Evolutionary conservation across 164 flowering plant species (phyloP), one percentile per base, ranked within the genome.

Genomic region (Buxus sempervirens): DNA sequence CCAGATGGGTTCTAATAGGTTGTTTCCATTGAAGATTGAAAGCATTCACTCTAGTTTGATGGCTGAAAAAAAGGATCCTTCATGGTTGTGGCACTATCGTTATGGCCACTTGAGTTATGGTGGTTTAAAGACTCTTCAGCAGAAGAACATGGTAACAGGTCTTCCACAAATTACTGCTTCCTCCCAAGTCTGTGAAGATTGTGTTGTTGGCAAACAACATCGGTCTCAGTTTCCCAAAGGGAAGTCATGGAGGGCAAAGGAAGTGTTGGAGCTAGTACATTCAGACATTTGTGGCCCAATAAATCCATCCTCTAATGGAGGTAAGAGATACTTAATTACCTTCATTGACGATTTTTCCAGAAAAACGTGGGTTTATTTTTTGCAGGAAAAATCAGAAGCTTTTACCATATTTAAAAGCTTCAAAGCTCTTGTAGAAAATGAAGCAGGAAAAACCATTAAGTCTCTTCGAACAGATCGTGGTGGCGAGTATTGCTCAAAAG

Each of bases 11-110:
- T 57, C 62, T 23, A 56, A 57, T 23, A 57, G 32, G 18, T 57
- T 66, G 62, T 57, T 57, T 58, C 62, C 70, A 66, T 66, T 66
- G 55, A 66, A 66, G 54, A 66, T 57, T 22, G 22, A 56, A 66
- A 66, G 36, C 24, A 23, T 19, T 13, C 18, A 57, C 41, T 24
- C 62, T 22, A 57, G 70, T 19, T 57, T 66, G 24, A 7, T 28
- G 2, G 41, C 23, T 49, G 67, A 64, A 64, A 36, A 49, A 13
- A 64, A 64, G 51, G 58, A 64, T 51, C 57, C 38, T 25, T 48
- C 21, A 0, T 63, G 66, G 56, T 21, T 63, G 18, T 63, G 66
- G 56, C 54, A 48, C 48, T 63, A 12, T 63, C 21, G 38, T 13
- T 63, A 63, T 63, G 36, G 56, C 38, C 28, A 63, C 32, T 63